phyloP scores from a whole-genome alignment of 257 asterid genomes.

The Solanum boliviense region DNA sequence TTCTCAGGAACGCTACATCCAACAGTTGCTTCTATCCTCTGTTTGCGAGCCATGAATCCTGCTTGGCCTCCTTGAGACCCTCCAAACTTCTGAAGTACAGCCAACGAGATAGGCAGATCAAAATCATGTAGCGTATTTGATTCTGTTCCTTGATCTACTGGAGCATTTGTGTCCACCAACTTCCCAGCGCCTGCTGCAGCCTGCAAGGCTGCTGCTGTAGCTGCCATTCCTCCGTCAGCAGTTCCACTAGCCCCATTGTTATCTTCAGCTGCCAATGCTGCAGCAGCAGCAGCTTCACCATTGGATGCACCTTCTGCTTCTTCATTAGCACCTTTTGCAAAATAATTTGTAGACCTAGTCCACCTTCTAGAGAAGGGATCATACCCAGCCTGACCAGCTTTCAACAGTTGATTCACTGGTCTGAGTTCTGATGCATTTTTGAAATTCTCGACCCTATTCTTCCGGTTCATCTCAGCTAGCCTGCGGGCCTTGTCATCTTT shows the following conservation, averaged over 20 bases:
- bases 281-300: slow-evolving; percentile 28
- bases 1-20: slow-evolving; percentile 77
- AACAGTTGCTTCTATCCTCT: slow-evolving; percentile 68
- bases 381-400: slow-evolving; percentile 87
- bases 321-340: slow-evolving; percentile 26
- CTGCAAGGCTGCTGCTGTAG: slow-evolving; percentile 65
- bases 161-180: slow-evolving; percentile 81
- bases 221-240: slow-evolving; percentile 36
- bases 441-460: slow-evolving; percentile 82
- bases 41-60: slow-evolving; percentile 86
- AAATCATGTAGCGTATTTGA: slow-evolving; percentile 54
- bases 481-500: slow-evolving; percentile 65
- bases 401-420: slow-evolving; percentile 37
- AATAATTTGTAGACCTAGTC: slow-evolving; percentile 89
- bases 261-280: slow-evolving; percentile 17
- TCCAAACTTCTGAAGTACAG: slow-evolving; percentile 65
- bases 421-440: slow-evolving; percentile 74
- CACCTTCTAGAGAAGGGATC: slow-evolving; percentile 98
- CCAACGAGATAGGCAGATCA: slow-evolving; percentile 64
- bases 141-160: slow-evolving; percentile 75
- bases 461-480: slow-evolving; percentile 88
- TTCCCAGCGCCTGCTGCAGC: slow-evolving; percentile 92
- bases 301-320: slow-evolving; percentile 26
- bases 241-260: slow-evolving; percentile 13
- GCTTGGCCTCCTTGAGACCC: slow-evolving; percentile 82